phyloP scores from a whole-genome alignment of 2,329 filamentous ascomycete species.

The Diaporthe australafricana region DNA sequence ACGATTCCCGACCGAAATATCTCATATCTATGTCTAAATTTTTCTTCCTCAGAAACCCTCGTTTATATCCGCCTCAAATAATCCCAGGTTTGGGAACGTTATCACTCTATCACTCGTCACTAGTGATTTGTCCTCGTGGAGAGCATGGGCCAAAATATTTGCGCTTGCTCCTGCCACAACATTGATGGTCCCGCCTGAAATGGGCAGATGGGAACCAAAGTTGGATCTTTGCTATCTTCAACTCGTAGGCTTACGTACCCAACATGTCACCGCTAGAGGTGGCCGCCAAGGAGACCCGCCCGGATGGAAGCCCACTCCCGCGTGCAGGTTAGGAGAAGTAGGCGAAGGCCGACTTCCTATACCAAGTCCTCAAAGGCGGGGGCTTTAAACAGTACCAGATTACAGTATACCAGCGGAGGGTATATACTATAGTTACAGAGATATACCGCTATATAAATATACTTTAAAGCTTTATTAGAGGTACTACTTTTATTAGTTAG shows the following conservation, averaged over 20 bases:
- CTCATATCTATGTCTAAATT: too few species aligned
- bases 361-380: neutral
- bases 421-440: neutral
- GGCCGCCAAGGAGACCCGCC: neutral
- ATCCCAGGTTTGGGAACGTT: too few species aligned
- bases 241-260: neutral
- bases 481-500: neutral
- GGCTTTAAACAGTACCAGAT: neutral
- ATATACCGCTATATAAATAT: neutral
- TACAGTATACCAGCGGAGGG: neutral
- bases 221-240: neutral
- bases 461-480: neutral
- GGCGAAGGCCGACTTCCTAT: neutral
- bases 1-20: too few species aligned
- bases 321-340: neutral
- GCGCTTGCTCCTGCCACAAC: too few species aligned
- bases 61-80: too few species aligned
- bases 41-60: too few species aligned
- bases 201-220: too few species aligned
- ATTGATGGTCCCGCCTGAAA: too few species aligned
- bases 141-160: too few species aligned
- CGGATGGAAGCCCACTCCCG: neutral
- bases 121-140: too few species aligned
- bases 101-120: too few species aligned
- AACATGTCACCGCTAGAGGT: neutral